A percentile compares a stretch with the other conserved stretches of the same genome.
These are phyloP conservation scores for Petunia secreta DNA, from an alignment of 257 asterid species.

Conservation along the genomic window DNA sequence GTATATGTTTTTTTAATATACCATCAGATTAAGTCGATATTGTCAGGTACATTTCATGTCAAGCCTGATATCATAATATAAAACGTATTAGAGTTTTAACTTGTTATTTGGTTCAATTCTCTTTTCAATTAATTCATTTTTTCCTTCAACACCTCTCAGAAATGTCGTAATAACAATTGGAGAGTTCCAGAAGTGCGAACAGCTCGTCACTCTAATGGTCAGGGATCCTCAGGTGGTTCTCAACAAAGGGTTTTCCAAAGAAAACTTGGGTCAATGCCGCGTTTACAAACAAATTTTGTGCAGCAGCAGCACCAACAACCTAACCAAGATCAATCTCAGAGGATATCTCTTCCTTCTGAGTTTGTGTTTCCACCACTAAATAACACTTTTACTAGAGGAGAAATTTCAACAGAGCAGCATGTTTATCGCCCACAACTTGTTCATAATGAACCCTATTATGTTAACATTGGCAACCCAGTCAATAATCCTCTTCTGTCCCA, in stretches of 20 bases:
- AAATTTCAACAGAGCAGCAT: background rate
- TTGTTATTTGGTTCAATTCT: background rate
- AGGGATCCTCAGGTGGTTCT: background rate
- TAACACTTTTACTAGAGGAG: background rate
- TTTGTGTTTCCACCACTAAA: background rate
- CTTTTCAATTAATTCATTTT: background rate
- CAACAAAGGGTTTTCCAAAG: background rate
- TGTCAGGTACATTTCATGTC: no score
- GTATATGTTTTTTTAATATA: no score
- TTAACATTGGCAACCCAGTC: no score
- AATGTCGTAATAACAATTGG: conserved; percentile 42
- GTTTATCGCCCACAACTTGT: background rate
- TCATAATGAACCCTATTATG: background rate
- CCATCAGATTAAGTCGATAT: no score
- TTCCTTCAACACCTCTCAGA: conserved; percentile 18
- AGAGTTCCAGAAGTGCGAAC: conserved; percentile 12
- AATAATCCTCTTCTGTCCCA: background rate
- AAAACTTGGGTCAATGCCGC: conserved; percentile 34
- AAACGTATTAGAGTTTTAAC: background rate
- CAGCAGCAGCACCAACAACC: background rate
- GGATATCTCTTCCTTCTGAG: background rate
- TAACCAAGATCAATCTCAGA: background rate
- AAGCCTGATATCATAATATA: no score
- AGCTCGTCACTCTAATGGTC: background rate
- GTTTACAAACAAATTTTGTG: background rate